Percentiles rank a stretch among this genome's conserved stretches.
These are phyloP conservation scores for Penicillium diatomitis DNA, from an alignment of 495 filamentous ascomycete genomes.

Conservation along the genomic window DNA sequence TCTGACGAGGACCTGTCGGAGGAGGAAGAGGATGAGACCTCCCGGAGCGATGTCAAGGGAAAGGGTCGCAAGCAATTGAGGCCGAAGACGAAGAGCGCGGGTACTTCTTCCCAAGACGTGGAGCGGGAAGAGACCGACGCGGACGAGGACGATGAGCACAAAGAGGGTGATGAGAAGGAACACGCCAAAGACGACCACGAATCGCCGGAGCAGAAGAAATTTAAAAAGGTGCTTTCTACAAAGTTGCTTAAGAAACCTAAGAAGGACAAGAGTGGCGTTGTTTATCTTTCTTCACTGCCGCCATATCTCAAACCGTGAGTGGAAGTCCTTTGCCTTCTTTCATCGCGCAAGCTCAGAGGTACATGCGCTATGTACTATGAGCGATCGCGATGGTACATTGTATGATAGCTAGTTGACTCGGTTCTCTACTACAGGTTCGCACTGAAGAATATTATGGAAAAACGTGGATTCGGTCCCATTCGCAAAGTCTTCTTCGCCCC, in stretches of 20 bases:
- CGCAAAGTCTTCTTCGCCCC: slow-evolving; percentile 83
- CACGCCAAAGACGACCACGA: slow-evolving; percentile 7
- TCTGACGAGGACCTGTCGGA: slow-evolving; percentile 29
- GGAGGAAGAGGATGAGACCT: slow-evolving; percentile 13
- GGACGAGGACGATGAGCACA: slow-evolving; percentile 16
- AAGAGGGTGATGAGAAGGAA: slow-evolving; percentile 10
- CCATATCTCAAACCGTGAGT: slow-evolving; percentile 80
- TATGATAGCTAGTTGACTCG: neutral
- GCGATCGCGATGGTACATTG: no score
- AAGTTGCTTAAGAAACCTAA: slow-evolving; percentile 19
- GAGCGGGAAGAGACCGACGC: slow-evolving; percentile 8
- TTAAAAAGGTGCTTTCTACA: slow-evolving; percentile 8
- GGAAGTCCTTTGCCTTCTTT: neutral
- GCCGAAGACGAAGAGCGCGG: neutral
- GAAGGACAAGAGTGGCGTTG: slow-evolving; percentile 29
- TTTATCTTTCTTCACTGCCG: slow-evolving; percentile 85
- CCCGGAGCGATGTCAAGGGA: slow-evolving; percentile 15
- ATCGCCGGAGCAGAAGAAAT: slow-evolving; percentile 5
- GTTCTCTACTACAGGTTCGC: slow-evolving; percentile 31
- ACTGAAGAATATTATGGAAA: slow-evolving; percentile 65
- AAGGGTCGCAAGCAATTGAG: slow-evolving; percentile 5
- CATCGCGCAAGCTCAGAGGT: no score
- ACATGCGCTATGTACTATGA: no score
- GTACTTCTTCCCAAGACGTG: slow-evolving; percentile 6
- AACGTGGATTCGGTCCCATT: slow-evolving; percentile 59